Evolutionary conservation across 805 yeast genomes (phyloP), one percentile per base, ranked within the genome.

Genomic region (Sungouiella blattae): DNA sequence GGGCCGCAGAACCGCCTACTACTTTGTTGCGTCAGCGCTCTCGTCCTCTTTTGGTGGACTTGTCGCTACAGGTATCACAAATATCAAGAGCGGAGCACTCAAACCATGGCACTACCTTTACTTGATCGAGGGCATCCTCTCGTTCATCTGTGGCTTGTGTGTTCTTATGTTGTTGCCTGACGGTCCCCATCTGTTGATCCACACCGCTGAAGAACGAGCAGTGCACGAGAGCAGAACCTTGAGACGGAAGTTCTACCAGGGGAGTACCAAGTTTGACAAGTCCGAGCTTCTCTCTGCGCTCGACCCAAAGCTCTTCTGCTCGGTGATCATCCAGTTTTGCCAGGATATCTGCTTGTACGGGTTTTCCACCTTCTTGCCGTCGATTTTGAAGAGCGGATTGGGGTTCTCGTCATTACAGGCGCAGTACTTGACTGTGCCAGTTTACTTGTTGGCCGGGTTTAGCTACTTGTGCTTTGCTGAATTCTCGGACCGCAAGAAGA

Each of bases 321-420:
- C 64, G 18, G 56, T 60, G 33, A 36, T 52, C n/a, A 64, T 65
- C 41, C 74, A 70, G 45, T 70, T 72, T 46, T 68, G 75, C 50
- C 65, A 53, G 31, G 73, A 69, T 45, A 42, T 60, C 11, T 53
- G 64, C 6, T 47, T 67, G 22, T 72, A 68, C 43, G 76, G 76
- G 8, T 65, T 60, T 35, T 50, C 63, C 1, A 63, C 68, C 1
- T 69, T 68, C 37, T 49, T 67, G 31, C 72, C 75, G 7, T 52
- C 63, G 3, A 66, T 68, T 31, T 49, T 69, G 36, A 52, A 57
- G 26, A 30, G 40, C 17, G 60, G 53, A 11, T 40, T 64, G 17
- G 64, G 65, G 1, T 62, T 46, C 38, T 44, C 40, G 5, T 27
- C 18, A 3, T 13, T 32, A 6, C 11, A 26, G 9, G 29, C 35